Evolutionary conservation across 208 protist genomes (phyloP).

Genomic region (Entamoeba dispar): DNA sequence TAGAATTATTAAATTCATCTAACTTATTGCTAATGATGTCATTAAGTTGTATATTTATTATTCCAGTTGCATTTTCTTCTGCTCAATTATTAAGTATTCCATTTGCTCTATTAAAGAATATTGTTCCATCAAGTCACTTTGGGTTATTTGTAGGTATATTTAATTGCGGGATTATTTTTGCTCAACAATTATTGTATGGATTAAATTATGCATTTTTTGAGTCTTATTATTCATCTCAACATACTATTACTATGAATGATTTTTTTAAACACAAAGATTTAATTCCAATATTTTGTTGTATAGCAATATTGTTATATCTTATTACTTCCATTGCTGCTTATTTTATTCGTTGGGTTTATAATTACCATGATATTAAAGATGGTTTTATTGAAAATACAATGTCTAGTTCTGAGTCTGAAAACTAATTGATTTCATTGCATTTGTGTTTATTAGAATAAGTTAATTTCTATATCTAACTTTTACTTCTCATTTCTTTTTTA

Average conservation of each 20-base stretch:
- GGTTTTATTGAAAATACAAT: too few relatives aligned
- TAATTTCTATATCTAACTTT: too few relatives aligned
- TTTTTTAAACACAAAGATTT: too few relatives aligned
- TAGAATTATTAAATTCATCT: not conserved
- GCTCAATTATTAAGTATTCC: not conserved
- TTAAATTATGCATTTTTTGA: not conserved
- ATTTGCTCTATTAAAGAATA: not conserved
- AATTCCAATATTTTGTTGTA: too few relatives aligned
- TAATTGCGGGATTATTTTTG: not conserved
- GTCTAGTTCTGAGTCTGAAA: too few relatives aligned
- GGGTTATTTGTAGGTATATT: not conserved
- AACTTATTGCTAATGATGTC: not conserved
- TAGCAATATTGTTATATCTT: not conserved
- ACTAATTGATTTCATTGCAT: too few relatives aligned
- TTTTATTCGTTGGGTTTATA: not conserved
- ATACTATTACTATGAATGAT: not conserved
- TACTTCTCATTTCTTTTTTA: too few relatives aligned
- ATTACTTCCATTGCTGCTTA: not conserved
- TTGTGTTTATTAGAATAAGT: too few relatives aligned
- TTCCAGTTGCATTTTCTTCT: not conserved
- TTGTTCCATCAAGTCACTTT: not conserved
- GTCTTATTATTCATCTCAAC: not conserved
- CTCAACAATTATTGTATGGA: not conserved
- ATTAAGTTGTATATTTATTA: not conserved
- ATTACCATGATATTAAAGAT: not conserved